Evolutionary conservation across 306 rosid genomes (phyloP).

Genomic region (Cyclanthera cordifolia): DNA sequence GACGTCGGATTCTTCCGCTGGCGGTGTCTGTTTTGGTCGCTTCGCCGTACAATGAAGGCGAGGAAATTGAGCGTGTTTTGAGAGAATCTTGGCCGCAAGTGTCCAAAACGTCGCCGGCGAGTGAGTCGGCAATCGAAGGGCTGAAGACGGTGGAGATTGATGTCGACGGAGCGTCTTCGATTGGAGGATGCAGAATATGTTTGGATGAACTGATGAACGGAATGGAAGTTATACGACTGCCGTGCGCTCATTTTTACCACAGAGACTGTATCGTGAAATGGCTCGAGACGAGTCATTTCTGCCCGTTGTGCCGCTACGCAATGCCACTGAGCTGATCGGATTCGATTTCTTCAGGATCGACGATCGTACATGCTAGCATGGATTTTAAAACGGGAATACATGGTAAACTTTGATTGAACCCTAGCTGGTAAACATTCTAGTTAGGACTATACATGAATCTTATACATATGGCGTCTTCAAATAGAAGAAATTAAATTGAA

Average conservation of each 20-base stretch:
- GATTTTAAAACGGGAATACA: background rate
- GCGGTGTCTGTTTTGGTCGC: slow-evolving; percentile 18
- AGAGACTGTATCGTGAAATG: slow-evolving; percentile 26
- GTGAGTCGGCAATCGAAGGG: slow-evolving; percentile 11
- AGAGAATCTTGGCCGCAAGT: slow-evolving; percentile 15
- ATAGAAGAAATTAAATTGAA: background rate
- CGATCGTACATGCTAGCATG: background rate
- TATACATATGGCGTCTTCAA: background rate
- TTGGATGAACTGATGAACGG: slow-evolving; percentile 25
- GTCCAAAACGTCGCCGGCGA: slow-evolving; percentile 15
- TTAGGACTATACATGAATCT: background rate
- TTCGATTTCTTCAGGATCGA: background rate
- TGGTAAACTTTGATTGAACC: background rate
- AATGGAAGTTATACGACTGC: slow-evolving; percentile 19
- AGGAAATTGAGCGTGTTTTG: slow-evolving; percentile 18
- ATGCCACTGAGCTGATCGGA: slow-evolving; percentile 16
- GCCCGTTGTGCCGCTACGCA: slow-evolving; percentile 26
- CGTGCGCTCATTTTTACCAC: slow-evolving; percentile 28
- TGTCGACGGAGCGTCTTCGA: background rate
- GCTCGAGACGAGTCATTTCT: slow-evolving; percentile 20
- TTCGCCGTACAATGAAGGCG: slow-evolving; percentile 20
- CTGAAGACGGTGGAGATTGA: slow-evolving; percentile 19
- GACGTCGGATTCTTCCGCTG: slow-evolving; percentile 3
- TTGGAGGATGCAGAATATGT: slow-evolving; percentile 21
- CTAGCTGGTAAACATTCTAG: background rate